Conservation (phyloP, 1,139 yeast species). For the Lodderomyces parapsilosis region DNA sequence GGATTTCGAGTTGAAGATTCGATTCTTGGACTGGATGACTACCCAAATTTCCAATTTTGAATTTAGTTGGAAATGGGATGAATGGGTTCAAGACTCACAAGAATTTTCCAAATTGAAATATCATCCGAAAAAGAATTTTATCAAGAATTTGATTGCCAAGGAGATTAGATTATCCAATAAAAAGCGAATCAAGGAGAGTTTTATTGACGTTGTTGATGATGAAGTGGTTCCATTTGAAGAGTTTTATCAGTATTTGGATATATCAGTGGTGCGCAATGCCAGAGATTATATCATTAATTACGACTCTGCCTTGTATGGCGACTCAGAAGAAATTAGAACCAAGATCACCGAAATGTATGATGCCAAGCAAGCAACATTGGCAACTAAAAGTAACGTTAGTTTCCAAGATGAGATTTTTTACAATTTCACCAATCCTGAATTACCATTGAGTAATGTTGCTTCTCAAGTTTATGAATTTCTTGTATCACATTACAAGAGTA, state of each 20-base stretch:
- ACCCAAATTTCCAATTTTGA: conserved; percentile 92
- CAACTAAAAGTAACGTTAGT: conserved; percentile 26
- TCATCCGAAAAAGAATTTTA: conserved; percentile 76
- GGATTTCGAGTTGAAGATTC: conserved; percentile 72
- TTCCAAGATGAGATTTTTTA: conserved; percentile 45
- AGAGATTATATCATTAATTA: conserved; percentile 31
- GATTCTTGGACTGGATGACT: conserved; percentile 89
- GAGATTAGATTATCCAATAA: conserved; percentile 77
- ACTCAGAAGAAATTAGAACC: conserved; percentile 22
- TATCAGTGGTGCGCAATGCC: conserved; percentile 29
- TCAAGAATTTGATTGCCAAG: conserved; percentile 76
- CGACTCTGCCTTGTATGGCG: conserved; percentile 41
- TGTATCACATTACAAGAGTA: conserved; percentile 42
- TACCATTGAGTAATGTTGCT: conserved; percentile 39
- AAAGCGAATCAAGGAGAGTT: conserved; percentile 68
- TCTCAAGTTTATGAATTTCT: conserved; percentile 43
- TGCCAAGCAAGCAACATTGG: conserved; percentile 31
- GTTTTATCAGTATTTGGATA: conserved; percentile 62
- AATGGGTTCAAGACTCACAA: conserved; percentile 71
- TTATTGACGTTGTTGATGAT: conserved; percentile 47
- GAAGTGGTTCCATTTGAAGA: conserved; percentile 43
- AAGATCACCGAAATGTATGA: conserved; percentile 26
- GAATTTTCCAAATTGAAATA: conserved; percentile 32
- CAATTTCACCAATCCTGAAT: conserved; percentile 33
- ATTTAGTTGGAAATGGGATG: conserved; percentile 98